Evolutionary conservation across 441 rosid genomes (phyloP), one percentile per base, ranked within the genome.

Genomic region (Flueggea neowawraea): DNA sequence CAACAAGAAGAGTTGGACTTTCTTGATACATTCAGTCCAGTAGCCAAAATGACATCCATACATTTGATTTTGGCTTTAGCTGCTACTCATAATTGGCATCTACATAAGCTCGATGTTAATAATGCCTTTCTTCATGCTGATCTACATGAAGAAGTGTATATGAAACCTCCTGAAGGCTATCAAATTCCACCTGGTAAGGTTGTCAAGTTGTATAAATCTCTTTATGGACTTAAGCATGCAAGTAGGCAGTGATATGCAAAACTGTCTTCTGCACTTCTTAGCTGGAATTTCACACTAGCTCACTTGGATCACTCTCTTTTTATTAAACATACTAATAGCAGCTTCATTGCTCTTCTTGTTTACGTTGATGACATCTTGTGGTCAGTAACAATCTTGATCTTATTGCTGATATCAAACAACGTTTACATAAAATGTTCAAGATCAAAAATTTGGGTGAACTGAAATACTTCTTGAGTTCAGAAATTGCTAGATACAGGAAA

Each of bases 291-390:
- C 32, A 2, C n/a, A 3, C 58, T 17, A 10, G 31, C 58, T 0
- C 16, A 6, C 8, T 28, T 33, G 2, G 58, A 55, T 10, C 11
- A 22, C n/a, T 17, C 36, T 12, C 32, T 55, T 9, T 55, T 55
- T 36, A 55, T n/a, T 3, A 10, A 9, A 17, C 28, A 5, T 17
- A 16, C 31, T 17, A 10, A 10, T 16, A 13, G 14, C 12, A 16
- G 6, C 4, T 11, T 55, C 10, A 7, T 5, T 2, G 32, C 2
- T 6, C 10, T 28, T 3, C 10, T 55, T 0, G 58, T 55, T 0
- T 55, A 55, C 10, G 58, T 55, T 28, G 58, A 55, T 55, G 58
- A 55, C 36, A 55, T 55, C 12, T 28, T 12, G 5, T 55, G 14
- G 57, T 28, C 1, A 28, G 57, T 2, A 6, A 54, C 15, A 12